Evolutionary conservation across 306 rosid species (phyloP).

Genomic region (Corylus avellana): DNA sequence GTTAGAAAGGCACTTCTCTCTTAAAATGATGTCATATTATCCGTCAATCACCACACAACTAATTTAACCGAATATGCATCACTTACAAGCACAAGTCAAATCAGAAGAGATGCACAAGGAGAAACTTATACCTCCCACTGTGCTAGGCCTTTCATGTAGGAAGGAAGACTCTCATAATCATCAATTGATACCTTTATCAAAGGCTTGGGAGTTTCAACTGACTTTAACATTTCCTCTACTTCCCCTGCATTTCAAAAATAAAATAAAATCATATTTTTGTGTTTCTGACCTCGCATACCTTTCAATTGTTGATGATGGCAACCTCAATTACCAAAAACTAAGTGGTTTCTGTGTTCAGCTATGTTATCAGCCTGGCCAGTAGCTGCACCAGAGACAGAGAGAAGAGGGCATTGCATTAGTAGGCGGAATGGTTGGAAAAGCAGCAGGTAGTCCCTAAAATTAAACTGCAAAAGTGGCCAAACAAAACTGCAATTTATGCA

Average conservation of each 20-base stretch:
- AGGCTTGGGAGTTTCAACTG: slow-evolving; percentile 39
- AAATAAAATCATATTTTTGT: background rate
- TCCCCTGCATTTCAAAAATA: slow-evolving; percentile 33
- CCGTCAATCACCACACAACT: background rate
- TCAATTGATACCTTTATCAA: slow-evolving; percentile 47
- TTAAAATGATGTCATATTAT: background rate
- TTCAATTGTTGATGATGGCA: background rate
- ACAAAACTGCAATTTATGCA: background rate
- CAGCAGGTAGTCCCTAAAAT: background rate
- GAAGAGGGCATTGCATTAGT: background rate
- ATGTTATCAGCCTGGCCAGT: slow-evolving; percentile 31
- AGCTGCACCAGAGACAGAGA: slow-evolving; percentile 30
- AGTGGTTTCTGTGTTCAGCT: slow-evolving; percentile 30
- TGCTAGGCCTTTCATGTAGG: slow-evolving; percentile 76
- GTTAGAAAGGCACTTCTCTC: background rate
- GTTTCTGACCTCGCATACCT: background rate
- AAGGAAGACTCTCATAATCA: slow-evolving; percentile 75
- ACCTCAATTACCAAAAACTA: slow-evolving; percentile 33
- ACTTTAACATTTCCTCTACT: slow-evolving; percentile 33
- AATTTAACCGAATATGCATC: background rate
- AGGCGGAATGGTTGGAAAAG: background rate
- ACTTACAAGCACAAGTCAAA: slow-evolving; percentile 1
- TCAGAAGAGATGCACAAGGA: slow-evolving; percentile 18
- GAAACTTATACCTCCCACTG: slow-evolving; percentile 80
- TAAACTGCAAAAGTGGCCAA: background rate